Evolutionary conservation across 2,329 filamentous ascomycete species (phyloP).

Genomic region (Fusarium miscanthi): DNA sequence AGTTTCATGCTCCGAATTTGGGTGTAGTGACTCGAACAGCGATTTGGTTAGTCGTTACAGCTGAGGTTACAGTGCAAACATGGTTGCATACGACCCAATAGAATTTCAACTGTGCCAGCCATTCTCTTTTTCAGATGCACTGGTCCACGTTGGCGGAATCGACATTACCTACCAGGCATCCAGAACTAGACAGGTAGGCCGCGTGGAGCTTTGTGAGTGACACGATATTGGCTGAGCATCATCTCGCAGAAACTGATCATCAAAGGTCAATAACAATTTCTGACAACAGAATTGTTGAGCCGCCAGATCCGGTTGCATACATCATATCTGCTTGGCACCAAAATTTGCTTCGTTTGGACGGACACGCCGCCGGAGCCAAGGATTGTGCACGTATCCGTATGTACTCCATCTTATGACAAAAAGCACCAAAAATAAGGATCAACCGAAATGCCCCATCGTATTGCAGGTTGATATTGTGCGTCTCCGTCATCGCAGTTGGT

Average conservation of each 20-base stretch:
- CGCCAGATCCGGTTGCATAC: slow-evolving; percentile 42
- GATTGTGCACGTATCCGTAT: slow-evolving; percentile 22
- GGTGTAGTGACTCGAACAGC: slow-evolving; percentile 22
- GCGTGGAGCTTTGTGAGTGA: slow-evolving; percentile 21
- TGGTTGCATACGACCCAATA: slow-evolving; percentile 9
- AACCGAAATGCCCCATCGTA: slow-evolving; percentile 32
- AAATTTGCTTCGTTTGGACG: slow-evolving; percentile 36
- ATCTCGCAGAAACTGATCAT: slow-evolving; percentile 2
- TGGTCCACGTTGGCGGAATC: slow-evolving; percentile 9
- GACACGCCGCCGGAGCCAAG: slow-evolving; percentile 39
- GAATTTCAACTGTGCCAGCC: background rate
- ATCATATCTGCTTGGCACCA: slow-evolving; percentile 39
- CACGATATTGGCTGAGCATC: slow-evolving; percentile 4
- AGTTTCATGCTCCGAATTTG: slow-evolving; percentile 30
- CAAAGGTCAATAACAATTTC: slow-evolving; percentile 1
- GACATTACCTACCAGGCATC: background rate
- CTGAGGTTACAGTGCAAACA: slow-evolving; percentile 12
- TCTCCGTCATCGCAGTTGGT: slow-evolving; percentile 1
- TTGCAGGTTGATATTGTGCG: slow-evolving; percentile 2
- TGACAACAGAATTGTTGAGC: slow-evolving; percentile 27
- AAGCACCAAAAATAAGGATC: slow-evolving; percentile 35
- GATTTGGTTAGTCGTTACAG: slow-evolving; percentile 14
- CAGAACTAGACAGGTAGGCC: background rate
- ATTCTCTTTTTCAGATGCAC: slow-evolving; percentile 12
- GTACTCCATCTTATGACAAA: background rate